Base-by-base conservation (phyloP, 345 rosid genomes). In the Pseudoturritis turrita region DNA sequence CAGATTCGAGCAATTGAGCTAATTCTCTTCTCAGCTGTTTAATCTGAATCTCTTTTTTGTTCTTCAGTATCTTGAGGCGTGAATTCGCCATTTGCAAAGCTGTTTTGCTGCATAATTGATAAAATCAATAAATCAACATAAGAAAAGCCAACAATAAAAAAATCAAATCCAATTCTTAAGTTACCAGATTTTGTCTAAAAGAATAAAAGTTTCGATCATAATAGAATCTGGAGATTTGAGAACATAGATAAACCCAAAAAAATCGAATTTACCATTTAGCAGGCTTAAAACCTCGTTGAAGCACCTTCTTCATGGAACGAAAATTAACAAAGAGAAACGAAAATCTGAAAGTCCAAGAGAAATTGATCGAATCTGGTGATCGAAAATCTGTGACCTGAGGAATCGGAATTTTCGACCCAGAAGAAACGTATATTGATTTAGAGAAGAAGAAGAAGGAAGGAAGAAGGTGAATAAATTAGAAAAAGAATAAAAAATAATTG, bases 251-350 rank as follows among this genome's bases (percentile, higher is more conserved):
- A 14, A 8, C 1, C 3, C 53, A 17, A 17, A 33, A 17, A 33
- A 74, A 59, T 41, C 17, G 56, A 65, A 37, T 10, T 57, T 67
- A 92, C 96, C 98, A 94, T 82, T 94, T 91, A 0, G 95, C 92
- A 33, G 97, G 83, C 84, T 94, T 94, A 81, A 91, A 94, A 81
- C 96, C 86, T 78, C 77, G 81, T 56, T 88, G 88, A 35, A 91
- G 89, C 80, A 84, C 83, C 56, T 73, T 76, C 22, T 69, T 50
- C 73, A 77, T 35, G 11, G 53, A 57, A 29, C 40, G 3, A 70
- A 41, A 29, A 26, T 52, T 60, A 36, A 9, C 58, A 28, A 60
- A 18, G 5, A 10, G 2, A 40, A 14, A n/a, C 55, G 65, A 53
- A 49, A 31, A 57, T 64, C 51, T 26, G 14, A 56, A 22, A 44